Base-by-base conservation (phyloP, 169 alveolate species). In the Plasmodium ovale region DNA sequence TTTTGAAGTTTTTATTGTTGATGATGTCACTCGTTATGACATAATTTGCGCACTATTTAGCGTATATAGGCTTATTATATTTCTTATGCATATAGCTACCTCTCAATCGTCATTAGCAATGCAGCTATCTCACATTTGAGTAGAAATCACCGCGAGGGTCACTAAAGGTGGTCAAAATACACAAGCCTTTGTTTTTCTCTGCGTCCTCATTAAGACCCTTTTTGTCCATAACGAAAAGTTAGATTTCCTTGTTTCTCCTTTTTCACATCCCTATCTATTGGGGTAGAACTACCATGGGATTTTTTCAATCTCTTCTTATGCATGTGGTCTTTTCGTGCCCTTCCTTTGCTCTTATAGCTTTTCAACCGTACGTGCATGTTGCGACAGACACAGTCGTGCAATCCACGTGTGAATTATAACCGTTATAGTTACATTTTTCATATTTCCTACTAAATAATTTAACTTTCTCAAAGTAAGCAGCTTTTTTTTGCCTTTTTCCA, bases 361-460 rank as follows among this genome's bases (percentile, higher is more conserved):
- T 31, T 27, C n/a, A 33, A 10, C 2, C 21, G 16, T 23, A 12
- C 49, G 5, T 60, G 51, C 3, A 19, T 12, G 23, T 59, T 19
- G 4, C 39, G 14, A 23, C 39, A 21, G 90, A 82, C 7, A 79
- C 90, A 12, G 42, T 33, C 6, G 90, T 65, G 5, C 90, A 79
- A n/a, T 49, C 37, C 1, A 39, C 31, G 16, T 79, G 33, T 4
- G 90, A 82, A 82, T 65, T 10, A 19, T 51, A 69, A 82, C 90
- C 65, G 42, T 82, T 84, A 25, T 64, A 82, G 21, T 23, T 51
- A 69, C 90, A 82, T 82, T 82, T 82, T 65, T 82, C 84, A 82
- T 64, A 59, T 82, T 23, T 58, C 65, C 84, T 29, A 82, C 90
- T 39, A 82, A 35, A 35, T 39, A 25, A 58, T 64, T 65, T 42